A percentile compares a stretch with the other conserved stretches of the same genome.
Conservation (phyloP, 2,329 filamentous ascomycete genomes). For the Fusarium clavum region DNA sequence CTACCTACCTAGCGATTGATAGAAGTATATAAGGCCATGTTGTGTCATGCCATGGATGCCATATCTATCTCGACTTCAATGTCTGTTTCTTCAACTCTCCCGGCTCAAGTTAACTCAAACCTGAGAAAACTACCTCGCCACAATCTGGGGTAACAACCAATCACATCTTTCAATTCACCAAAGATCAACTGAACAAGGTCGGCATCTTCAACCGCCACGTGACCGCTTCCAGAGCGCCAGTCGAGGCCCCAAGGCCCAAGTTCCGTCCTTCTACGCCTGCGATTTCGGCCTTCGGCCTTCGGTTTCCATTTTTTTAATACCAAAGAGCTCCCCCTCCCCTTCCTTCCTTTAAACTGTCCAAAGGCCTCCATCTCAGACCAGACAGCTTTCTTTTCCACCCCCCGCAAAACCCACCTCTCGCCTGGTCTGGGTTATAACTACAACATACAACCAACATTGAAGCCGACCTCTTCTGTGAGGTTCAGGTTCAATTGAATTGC, state of each 20-base stretch:
- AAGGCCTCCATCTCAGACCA: constrained; percentile 9
- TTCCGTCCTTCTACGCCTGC: constrained; percentile 1
- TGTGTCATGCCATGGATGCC: neutral
- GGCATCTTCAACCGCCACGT: constrained; percentile 26
- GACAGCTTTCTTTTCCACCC: constrained; percentile 8
- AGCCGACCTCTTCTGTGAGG: constrained; percentile 6
- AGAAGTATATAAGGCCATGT: neutral
- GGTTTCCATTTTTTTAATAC: constrained; percentile 31
- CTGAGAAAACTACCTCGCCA: neutral
- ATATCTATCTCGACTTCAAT: neutral
- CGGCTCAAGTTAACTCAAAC: neutral
- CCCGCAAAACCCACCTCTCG: constrained; percentile 11
- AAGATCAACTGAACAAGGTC: neutral
- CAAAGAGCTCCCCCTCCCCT: constrained; percentile 35
- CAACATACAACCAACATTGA: neutral
- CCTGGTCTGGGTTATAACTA: constrained; percentile 12
- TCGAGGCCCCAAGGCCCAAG: neutral
- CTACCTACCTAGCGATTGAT: neutral
- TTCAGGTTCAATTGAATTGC: constrained; percentile 37
- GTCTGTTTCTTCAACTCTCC: neutral
- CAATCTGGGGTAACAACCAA: constrained; percentile 28
- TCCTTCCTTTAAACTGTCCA: constrained; percentile 27
- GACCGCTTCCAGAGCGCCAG: constrained; percentile 23
- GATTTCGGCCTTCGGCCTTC: constrained; percentile 34
- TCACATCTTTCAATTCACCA: neutral